Evolutionary conservation across 306 rosid species (phyloP), one percentile per base, ranked within the genome.

Genomic region (Vachellia collinsii): DNA sequence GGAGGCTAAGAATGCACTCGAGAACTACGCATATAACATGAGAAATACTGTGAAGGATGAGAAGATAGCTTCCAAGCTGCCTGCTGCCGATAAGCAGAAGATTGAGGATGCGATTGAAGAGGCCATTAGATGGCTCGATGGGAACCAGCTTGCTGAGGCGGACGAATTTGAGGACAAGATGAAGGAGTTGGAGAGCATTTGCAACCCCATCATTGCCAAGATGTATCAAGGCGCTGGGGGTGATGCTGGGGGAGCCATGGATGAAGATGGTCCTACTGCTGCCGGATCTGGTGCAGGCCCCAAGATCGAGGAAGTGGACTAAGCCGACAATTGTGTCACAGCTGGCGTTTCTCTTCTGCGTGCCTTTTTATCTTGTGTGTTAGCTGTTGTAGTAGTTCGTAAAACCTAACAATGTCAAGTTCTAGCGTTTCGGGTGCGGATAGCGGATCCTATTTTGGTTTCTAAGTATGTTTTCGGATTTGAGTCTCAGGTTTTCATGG

Each of bases 1-100:
- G 72, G 91, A 88, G 73, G 89, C 91, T 2, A 88, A 86, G 25
- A 89, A 89, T 64, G 76, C 88, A 0, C 43, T 89, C 8, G 90
- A 89, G 83, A 86, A 89, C 44, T 89, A 88, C 17, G 83, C 91
- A 4, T 86, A 82, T 11, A 89, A 89, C 83, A 87, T 89, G 92
- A 87, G 90, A 79, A 89, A 89, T 78, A 89, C 90, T 0, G 77
- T 89, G 38, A 89, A 83, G 10, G 92, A 89, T 74, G 92, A 85
- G 0, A 87, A 85, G 86, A 87, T 89, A 50, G 83, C 89, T 17
- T 83, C 92, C 4, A 87, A 89, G 88, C 64, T 89, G 4, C 20
- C 87, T 0, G 84, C 79, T 1, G 88, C 72, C 56, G 92, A 89
- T 58, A 89, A 89, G 90, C 87, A 89, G 77, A 89, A 83, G 54